Evolutionary conservation across 306 rosid species (phyloP).

Genomic region (Trifolium repens): DNA sequence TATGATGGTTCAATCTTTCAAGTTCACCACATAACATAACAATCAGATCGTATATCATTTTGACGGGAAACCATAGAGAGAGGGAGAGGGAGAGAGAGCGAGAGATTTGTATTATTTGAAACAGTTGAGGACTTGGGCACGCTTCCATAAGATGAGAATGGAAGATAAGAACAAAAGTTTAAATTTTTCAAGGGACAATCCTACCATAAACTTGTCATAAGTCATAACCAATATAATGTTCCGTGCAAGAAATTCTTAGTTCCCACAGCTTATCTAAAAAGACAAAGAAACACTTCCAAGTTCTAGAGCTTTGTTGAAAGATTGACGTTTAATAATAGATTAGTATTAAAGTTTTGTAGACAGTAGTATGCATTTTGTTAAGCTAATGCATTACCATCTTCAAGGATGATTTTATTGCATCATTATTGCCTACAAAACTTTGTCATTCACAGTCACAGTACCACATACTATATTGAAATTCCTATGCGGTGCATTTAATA

Average conservation of each 20-base stretch:
- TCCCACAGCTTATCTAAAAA: neutral
- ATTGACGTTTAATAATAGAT: neutral
- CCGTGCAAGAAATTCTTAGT: neutral
- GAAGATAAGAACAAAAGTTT: neutral
- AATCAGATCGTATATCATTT: no score
- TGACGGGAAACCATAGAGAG: no score
- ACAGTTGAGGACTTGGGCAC: neutral
- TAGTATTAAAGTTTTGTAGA: no score
- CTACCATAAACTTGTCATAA: neutral
- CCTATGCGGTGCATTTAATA: neutral
- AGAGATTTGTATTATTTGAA: neutral
- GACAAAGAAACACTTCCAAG: neutral
- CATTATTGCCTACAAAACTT: conserved; percentile 12
- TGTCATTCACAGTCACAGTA: neutral
- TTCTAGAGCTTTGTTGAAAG: neutral
- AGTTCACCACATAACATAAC: no score
- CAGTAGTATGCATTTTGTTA: no score
- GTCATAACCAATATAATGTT: neutral
- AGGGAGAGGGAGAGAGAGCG: no score
- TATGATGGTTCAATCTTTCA: no score
- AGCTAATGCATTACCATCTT: neutral
- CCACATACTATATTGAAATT: neutral
- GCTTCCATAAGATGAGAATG: neutral
- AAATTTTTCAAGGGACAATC: neutral
- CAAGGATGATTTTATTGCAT: neutral